These are phyloP conservation scores for Xylariaceae sp. DNA, from an alignment of 2,329 filamentous ascomycete genomes.

Conservation along the genomic window DNA sequence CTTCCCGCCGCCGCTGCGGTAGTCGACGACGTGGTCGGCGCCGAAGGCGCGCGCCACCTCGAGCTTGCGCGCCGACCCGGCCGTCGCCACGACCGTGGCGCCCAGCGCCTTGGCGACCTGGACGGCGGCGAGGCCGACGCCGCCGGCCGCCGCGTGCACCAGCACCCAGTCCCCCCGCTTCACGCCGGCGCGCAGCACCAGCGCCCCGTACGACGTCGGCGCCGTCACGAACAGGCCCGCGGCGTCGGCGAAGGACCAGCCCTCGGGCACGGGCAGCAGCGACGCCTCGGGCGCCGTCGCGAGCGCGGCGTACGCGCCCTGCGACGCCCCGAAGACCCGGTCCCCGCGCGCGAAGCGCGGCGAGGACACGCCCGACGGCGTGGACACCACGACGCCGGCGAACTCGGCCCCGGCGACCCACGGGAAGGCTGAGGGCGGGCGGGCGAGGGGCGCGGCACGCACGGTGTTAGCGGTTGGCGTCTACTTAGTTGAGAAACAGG, in stretches of 20 bases:
- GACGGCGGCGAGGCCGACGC: conserved; percentile 84
- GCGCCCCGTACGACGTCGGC: conserved; percentile 78
- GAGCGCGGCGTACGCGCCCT: conserved; percentile 80
- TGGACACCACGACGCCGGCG: conserved; percentile 65
- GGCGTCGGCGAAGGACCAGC: conserved; percentile 78
- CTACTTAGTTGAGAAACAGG: not conserved
- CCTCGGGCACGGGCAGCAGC: conserved; percentile 66
- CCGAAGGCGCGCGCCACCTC: conserved; percentile 73
- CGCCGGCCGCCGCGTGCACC: conserved; percentile 86
- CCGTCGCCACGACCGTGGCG: conserved; percentile 88
- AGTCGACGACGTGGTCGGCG: conserved; percentile 77
- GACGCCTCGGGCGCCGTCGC: conserved; percentile 58
- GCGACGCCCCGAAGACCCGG: conserved; percentile 76
- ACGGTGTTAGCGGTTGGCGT: not conserved
- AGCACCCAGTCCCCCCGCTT: conserved; percentile 79
- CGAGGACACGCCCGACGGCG: conserved; percentile 44
- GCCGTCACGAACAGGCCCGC: conserved; percentile 88
- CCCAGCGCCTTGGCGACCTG: conserved; percentile 91
- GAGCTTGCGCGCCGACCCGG: conserved; percentile 71
- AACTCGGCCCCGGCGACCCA: conserved; percentile 88
- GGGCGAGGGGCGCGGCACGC: no score
- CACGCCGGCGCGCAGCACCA: conserved; percentile 71
- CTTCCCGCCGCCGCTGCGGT: conserved; percentile 55
- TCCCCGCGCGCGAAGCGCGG: conserved; percentile 67
- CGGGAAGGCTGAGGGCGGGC: conserved; percentile 63